phyloP scores from a whole-genome alignment of 2,329 filamentous ascomycete species.

The Endocalyx cinctus region DNA sequence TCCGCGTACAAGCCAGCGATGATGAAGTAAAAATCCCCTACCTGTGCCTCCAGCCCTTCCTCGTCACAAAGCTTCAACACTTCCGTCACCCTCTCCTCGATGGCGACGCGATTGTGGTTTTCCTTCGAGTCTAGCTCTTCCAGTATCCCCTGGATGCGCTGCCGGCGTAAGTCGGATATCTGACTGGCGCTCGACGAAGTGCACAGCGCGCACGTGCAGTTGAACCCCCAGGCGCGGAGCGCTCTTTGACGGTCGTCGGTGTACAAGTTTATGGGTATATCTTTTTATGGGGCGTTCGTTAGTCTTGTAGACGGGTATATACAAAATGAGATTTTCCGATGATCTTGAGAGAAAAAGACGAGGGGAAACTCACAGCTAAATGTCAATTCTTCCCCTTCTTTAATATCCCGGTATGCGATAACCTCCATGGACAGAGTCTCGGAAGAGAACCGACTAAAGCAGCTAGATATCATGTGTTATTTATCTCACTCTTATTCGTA shows the following conservation, averaged over 20 bases:
- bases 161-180: constrained; percentile 17
- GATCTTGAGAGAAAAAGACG: too few species aligned
- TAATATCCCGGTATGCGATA: constrained; percentile 29
- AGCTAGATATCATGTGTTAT: constrained; percentile 12
- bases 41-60: constrained; percentile 19
- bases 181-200: constrained; percentile 8
- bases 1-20: constrained; percentile 15
- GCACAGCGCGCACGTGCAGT: constrained; percentile 23
- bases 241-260: constrained; percentile 16
- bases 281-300: too few species aligned
- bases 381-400: constrained; percentile 30
- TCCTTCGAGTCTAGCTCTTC: constrained; percentile 13
- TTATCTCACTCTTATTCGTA: constrained; percentile 1
- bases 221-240: constrained; percentile 23
- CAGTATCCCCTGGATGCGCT: constrained; percentile 17
- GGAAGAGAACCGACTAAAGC: constrained; percentile 28
- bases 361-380: constrained; percentile 33
- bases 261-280: constrained; percentile 19
- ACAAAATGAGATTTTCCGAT: constrained; percentile 3
- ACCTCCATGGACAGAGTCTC: constrained; percentile 27
- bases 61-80: constrained; percentile 13
- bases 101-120: constrained; percentile 5
- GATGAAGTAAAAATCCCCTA: constrained; percentile 19
- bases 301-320: too few species aligned
- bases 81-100: constrained; percentile 13